phyloP scores from a whole-genome alignment of 805 yeast species.

The Starmerella gropengiesseri region DNA sequence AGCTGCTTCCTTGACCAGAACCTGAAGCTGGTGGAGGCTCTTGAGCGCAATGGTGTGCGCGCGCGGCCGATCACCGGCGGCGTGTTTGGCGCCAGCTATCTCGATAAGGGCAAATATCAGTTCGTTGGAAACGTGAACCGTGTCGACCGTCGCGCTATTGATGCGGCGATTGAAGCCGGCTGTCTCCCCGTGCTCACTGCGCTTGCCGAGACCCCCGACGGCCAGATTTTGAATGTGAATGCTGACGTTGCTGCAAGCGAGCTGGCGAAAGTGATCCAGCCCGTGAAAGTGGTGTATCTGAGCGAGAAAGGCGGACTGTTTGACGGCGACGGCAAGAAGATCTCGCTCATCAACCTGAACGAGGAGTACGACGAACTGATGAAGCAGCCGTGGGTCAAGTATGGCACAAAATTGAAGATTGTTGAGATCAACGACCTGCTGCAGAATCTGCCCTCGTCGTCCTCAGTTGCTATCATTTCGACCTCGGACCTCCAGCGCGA shows the following conservation, averaged over 20 bases:
- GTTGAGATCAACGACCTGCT: slow-evolving; percentile 91
- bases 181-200: slow-evolving; percentile 94
- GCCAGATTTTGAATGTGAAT: slow-evolving; percentile 92
- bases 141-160: slow-evolving; percentile 82
- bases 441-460: slow-evolving; percentile 89
- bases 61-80: slow-evolving; percentile 99
- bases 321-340: slow-evolving; percentile 83
- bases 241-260: slow-evolving; percentile 99
- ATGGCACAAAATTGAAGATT: slow-evolving; percentile 94
- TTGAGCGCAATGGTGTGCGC: slow-evolving; percentile 91
- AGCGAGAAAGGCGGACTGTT: slow-evolving; percentile 97
- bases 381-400: slow-evolving; percentile 96
- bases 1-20: slow-evolving; percentile 92
- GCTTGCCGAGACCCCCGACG: slow-evolving; percentile 90
- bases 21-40: slow-evolving; percentile 85
- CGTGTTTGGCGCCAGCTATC: slow-evolving; percentile 84
- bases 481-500: slow-evolving; percentile 94
- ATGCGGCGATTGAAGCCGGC: slow-evolving; percentile 91
- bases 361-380: slow-evolving; percentile 87
- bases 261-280: slow-evolving; percentile 91
- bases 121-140: slow-evolving; percentile 82
- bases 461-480: slow-evolving; percentile 94
- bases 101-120: slow-evolving; percentile 82
- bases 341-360: slow-evolving; percentile 82
- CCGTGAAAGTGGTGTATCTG: slow-evolving; percentile 88